These are phyloP conservation scores for Basidioascus undulatus DNA, from an alignment of 768 basidiomycete genomes.

Conservation along the genomic window DNA sequence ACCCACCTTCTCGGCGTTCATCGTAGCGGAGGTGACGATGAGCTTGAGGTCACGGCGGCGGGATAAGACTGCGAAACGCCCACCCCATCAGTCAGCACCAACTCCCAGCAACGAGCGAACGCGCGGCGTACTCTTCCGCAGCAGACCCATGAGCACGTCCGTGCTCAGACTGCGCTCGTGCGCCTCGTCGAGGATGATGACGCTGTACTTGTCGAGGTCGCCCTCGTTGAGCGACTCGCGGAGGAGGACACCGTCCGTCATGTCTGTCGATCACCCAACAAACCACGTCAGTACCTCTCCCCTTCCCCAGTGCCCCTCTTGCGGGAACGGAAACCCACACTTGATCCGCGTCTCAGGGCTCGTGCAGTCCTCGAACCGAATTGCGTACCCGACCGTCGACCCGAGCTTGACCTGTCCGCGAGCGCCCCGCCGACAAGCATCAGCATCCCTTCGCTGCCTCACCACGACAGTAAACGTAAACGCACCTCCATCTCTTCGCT, in stretches of 20 bases:
- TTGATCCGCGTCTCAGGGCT: constrained; percentile 86
- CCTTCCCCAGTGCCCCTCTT: neutral
- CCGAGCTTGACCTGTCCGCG: constrained; percentile 55
- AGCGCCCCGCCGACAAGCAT: neutral
- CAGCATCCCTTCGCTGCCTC: too few species aligned
- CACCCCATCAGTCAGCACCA: too few species aligned
- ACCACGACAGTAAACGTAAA: neutral
- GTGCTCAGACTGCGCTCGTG: constrained; percentile 94
- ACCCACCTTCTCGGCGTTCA: constrained; percentile 91
- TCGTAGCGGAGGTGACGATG: constrained; percentile 94
- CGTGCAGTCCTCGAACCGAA: constrained; percentile 96
- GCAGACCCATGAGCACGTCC: constrained; percentile 88
- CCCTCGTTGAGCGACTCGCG: constrained; percentile 95
- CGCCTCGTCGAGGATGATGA: constrained; percentile 96
- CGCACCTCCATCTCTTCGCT: constrained; percentile 95
- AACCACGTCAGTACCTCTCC: constrained; percentile 1
- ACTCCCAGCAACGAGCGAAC: too few species aligned
- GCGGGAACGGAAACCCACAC: constrained; percentile 30
- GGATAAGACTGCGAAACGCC: constrained; percentile 36
- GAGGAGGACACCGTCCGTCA: constrained; percentile 97
- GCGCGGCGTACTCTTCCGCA: constrained; percentile 46
- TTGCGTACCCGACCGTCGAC: constrained; percentile 77
- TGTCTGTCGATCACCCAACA: constrained; percentile 29
- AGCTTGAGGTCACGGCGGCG: constrained; percentile 79
- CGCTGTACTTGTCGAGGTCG: constrained; percentile 88